Evolutionary conservation across 139 green algal genomes (phyloP).

Genomic region (Chlorella ohadii): DNA sequence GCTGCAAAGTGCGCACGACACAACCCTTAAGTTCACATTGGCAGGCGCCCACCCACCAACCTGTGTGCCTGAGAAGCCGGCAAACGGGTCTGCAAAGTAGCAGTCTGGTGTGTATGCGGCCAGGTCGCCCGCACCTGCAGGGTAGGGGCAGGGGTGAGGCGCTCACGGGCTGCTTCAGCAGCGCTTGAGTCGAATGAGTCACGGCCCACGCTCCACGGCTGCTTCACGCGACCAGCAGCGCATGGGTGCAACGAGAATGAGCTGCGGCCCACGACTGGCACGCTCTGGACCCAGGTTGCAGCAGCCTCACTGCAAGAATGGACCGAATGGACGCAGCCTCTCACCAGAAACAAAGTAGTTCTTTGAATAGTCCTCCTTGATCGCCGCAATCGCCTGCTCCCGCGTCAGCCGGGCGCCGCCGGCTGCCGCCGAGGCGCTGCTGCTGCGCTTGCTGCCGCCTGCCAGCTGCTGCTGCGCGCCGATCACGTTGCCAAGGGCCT

Average conservation of each 20-base stretch:
- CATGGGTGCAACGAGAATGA: no score
- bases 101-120: conserved; percentile 64
- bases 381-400: conserved; percentile 52
- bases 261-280: no score
- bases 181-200: no score
- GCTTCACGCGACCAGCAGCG: no score
- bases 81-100: conserved; percentile 78
- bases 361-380: conserved; percentile 74
- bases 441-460: neutral
- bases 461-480: conserved; percentile 38
- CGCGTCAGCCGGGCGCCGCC: conserved; percentile 1
- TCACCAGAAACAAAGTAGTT: conserved; percentile 77
- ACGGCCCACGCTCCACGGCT: no score
- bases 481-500: conserved; percentile 81
- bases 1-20: no score
- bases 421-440: neutral
- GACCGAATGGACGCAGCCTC: no score
- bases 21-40: no score
- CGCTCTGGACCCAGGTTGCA: no score
- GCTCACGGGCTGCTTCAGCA: no score
- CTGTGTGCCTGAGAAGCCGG: conserved; percentile 46
- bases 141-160: neutral
- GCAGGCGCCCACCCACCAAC: no score
- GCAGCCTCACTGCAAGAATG: no score
- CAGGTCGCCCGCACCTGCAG: conserved; percentile 55